Evolutionary conservation across 768 basidiomycete genomes (phyloP).

Genomic region (Suillus spraguei): DNA sequence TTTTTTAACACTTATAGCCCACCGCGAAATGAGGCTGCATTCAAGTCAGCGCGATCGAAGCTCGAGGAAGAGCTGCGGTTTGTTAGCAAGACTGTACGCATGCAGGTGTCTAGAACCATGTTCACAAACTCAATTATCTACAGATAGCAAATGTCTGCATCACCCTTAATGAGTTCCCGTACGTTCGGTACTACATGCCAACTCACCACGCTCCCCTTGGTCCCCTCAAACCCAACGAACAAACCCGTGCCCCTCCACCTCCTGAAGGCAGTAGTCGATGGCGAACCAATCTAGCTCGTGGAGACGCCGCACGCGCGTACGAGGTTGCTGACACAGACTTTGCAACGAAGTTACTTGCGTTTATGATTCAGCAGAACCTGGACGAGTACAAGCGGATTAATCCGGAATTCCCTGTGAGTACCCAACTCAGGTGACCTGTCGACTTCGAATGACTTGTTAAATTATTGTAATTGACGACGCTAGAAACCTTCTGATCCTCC

Average conservation of each 20-base stretch:
- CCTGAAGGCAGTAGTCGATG: slow-evolving; percentile 67
- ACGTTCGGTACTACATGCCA: slow-evolving; percentile 91
- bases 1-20: slow-evolving; percentile 93
- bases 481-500: slow-evolving; percentile 58
- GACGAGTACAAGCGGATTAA: slow-evolving; percentile 89
- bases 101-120: background rate
- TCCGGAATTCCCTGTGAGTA: slow-evolving; percentile 82
- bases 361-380: slow-evolving; percentile 79
- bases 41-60: slow-evolving; percentile 67
- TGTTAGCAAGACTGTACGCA: slow-evolving; percentile 62
- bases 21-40: slow-evolving; percentile 68
- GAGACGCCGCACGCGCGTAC: slow-evolving; percentile 65
- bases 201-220: slow-evolving; percentile 82
- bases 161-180: slow-evolving; percentile 88
- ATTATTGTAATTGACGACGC: slow-evolving; percentile 6
- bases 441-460: slow-evolving; percentile 1
- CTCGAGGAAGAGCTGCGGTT: slow-evolving; percentile 88
- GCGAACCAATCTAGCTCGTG: slow-evolving; percentile 81
- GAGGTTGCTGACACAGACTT: slow-evolving; percentile 77
- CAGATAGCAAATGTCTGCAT: slow-evolving; percentile 91
- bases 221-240: slow-evolving; percentile 68
- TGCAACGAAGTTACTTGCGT: slow-evolving; percentile 79
- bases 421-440: slow-evolving; percentile 1
- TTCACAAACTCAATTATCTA: background rate
- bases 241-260: slow-evolving; percentile 68